A percentile compares a stretch with the other conserved stretches of the same genome.
phyloP scores from a whole-genome alignment of 352 stramenopile genomes.

The Pelagophyceae sp. region DNA sequence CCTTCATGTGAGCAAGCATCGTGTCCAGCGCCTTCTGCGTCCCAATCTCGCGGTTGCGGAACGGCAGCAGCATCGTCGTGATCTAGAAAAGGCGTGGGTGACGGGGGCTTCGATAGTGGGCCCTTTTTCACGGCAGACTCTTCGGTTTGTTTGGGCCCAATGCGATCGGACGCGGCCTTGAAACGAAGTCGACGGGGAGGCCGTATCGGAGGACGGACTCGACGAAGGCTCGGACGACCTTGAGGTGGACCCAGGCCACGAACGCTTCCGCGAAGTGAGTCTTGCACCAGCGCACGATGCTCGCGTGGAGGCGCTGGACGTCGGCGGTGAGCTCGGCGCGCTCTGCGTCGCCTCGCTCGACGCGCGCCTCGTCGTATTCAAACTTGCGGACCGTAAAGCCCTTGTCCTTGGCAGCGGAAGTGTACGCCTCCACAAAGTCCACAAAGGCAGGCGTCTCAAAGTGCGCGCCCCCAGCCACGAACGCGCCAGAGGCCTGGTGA shows the following conservation, averaged over 20 bases:
- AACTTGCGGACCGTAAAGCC: constrained; percentile 78
- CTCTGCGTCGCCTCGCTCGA: constrained; percentile 27
- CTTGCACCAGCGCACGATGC: constrained; percentile 92
- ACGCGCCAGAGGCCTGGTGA: constrained; percentile 44
- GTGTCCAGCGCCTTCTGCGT: background rate
- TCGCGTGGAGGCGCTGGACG: constrained; percentile 83
- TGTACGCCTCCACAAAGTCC: constrained; percentile 85
- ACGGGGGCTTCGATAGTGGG: no score
- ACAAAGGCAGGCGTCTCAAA: constrained; percentile 80
- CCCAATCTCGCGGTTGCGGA: background rate
- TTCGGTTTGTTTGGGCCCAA: no score
- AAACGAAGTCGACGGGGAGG: constrained; percentile 91
- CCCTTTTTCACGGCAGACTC: no score
- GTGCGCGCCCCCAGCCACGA: constrained; percentile 69
- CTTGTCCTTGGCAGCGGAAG: constrained; percentile 81
- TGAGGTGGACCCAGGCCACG: constrained; percentile 96
- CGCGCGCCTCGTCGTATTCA: constrained; percentile 47
- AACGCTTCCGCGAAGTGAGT: constrained; percentile 95
- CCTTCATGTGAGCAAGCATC: background rate
- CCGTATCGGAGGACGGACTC: constrained; percentile 95
- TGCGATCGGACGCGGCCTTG: no score
- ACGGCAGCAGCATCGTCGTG: background rate
- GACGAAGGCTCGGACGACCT: constrained; percentile 92
- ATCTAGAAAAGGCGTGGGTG: no score
- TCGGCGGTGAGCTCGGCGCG: constrained; percentile 55